Evolutionary conservation across 2,329 filamentous ascomycete genomes (phyloP).

Genomic region (Beauveria rudraprayagi): DNA sequence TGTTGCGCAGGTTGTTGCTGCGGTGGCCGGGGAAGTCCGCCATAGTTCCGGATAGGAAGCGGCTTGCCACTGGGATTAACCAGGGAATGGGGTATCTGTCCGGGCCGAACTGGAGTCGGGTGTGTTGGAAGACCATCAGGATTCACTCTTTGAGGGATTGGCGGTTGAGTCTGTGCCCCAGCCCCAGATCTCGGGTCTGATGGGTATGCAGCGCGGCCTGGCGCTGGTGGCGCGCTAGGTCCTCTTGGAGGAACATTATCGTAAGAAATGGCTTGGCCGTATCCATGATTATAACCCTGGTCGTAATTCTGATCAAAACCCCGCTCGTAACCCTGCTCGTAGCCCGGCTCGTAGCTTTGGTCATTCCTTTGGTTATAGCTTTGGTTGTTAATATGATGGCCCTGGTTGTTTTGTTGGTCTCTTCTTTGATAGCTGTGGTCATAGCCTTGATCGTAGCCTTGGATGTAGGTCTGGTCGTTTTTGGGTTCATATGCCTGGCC

Average conservation of each 20-base stretch:
- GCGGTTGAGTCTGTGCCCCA: conserved; percentile 15
- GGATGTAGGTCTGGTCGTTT: conserved; percentile 16
- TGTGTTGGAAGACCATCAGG: conserved; percentile 49
- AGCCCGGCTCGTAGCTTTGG: conserved; percentile 19
- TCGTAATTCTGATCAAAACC: conserved; percentile 17
- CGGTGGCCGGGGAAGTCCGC: conserved; percentile 29
- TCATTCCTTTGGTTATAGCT: conserved; percentile 17
- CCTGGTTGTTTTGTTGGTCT: conserved; percentile 11
- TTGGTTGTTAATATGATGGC: conserved; percentile 2
- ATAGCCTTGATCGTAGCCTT: conserved; percentile 12
- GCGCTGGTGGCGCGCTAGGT: conserved; percentile 25
- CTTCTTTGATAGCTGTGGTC: conserved; percentile 18
- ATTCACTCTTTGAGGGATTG: conserved; percentile 22
- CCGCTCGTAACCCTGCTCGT: conserved; percentile 9
- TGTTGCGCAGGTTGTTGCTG: conserved; percentile 23
- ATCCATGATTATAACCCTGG: conserved; percentile 16
- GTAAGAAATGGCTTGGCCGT: conserved; percentile 20
- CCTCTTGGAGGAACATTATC: conserved; percentile 22
- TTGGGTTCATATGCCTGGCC: conserved; percentile 15
- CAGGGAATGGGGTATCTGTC: conserved; percentile 51
- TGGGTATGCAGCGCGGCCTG: conserved; percentile 15
- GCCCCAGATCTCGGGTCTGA: conserved; percentile 19
- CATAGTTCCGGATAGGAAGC: conserved; percentile 50
- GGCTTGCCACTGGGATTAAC: conserved; percentile 50
- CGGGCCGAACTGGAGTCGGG: conserved; percentile 54